Percentiles rank a stretch among this genome's conserved stretches.
These are phyloP conservation scores for Paraphaeosphaeria sporulosa DNA, from an alignment of 2,329 filamentous ascomycete species.

Conservation along the genomic window DNA sequence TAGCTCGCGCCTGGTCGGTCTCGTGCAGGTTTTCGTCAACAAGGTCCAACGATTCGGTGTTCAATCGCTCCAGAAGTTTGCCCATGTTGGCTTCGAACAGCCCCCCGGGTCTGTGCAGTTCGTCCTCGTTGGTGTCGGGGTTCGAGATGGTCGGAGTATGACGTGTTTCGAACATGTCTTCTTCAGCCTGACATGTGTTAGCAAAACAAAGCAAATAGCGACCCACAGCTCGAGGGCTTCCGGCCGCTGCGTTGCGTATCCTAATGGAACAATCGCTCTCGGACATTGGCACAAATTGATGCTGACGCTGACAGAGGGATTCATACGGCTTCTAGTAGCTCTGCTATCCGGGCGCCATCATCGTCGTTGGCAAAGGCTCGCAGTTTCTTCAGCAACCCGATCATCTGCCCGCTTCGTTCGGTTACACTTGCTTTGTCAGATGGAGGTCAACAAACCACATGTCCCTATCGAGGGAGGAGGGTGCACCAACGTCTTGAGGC, in stretches of 20 bases:
- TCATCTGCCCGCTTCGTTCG: constrained; percentile 40
- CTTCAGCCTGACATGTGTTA: constrained; percentile 34
- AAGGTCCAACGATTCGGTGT: constrained; percentile 31
- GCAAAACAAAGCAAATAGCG: neutral
- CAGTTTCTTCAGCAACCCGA: constrained; percentile 28
- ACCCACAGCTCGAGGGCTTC: neutral
- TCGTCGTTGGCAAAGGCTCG: constrained; percentile 27
- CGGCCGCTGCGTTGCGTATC: neutral
- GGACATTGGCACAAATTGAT: neutral
- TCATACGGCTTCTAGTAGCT: constrained; percentile 34
- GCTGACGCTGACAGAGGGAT: neutral
- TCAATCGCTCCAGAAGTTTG: constrained; percentile 23
- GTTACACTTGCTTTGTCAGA: constrained; percentile 36
- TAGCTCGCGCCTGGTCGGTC: constrained; percentile 34
- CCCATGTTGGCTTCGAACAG: constrained; percentile 16
- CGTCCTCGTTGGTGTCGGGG: constrained; percentile 28
- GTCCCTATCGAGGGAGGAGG: neutral
- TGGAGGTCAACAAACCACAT: neutral
- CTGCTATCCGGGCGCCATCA: constrained; percentile 30
- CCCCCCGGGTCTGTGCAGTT: constrained; percentile 17
- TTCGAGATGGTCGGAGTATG: constrained; percentile 24
- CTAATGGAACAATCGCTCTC: neutral
- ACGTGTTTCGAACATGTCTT: constrained; percentile 33
- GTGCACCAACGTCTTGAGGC: constrained; percentile 43
- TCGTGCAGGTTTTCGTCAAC: constrained; percentile 40